Evolutionary conservation across 2,329 filamentous ascomycete genomes (phyloP).

Genomic region (Botrytis fabae): DNA sequence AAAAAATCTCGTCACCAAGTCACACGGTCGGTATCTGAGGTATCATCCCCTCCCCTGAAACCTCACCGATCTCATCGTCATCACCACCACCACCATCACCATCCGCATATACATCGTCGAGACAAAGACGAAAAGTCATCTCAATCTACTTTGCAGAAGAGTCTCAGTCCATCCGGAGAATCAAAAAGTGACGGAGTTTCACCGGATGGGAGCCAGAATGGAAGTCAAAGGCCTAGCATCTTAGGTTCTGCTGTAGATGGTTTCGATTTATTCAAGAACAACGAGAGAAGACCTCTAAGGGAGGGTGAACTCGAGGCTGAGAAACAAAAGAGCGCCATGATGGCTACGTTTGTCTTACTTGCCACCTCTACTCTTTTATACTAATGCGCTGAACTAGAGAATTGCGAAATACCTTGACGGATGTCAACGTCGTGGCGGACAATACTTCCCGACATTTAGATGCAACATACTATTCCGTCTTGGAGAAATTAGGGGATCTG

Average conservation of each 20-base stretch:
- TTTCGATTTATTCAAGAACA: constrained; percentile 21
- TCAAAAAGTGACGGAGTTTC: constrained; percentile 46
- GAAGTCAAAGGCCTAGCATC: constrained; percentile 48
- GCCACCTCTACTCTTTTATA: not conserved
- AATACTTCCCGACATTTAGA: constrained; percentile 66
- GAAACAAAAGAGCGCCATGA: constrained; percentile 44
- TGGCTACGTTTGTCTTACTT: constrained; percentile 45
- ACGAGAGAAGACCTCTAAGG: constrained; percentile 35
- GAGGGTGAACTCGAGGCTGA: constrained; percentile 48
- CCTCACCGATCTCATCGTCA: constrained; percentile 44
- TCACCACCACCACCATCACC: constrained; percentile 21
- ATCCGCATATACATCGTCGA: constrained; percentile 41
- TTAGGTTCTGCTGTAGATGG: constrained; percentile 36
- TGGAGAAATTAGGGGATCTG: constrained; percentile 66
- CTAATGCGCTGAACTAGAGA: constrained; percentile 44
- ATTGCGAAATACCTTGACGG: constrained; percentile 52
- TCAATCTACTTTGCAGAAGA: constrained; percentile 30
- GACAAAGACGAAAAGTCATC: constrained; percentile 40
- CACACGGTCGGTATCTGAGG: constrained; percentile 48
- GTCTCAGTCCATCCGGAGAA: constrained; percentile 16
- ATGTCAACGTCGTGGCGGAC: constrained; percentile 61
- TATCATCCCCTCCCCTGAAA: constrained; percentile 26
- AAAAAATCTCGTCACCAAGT: constrained; percentile 51
- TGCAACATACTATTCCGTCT: constrained; percentile 70
- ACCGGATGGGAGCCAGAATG: constrained; percentile 47